Percentiles rank a stretch among this genome's conserved stretches.
These are phyloP conservation scores for Colletotrichum karsti DNA, from an alignment of 2,329 filamentous ascomycete species.

Conservation along the genomic window DNA sequence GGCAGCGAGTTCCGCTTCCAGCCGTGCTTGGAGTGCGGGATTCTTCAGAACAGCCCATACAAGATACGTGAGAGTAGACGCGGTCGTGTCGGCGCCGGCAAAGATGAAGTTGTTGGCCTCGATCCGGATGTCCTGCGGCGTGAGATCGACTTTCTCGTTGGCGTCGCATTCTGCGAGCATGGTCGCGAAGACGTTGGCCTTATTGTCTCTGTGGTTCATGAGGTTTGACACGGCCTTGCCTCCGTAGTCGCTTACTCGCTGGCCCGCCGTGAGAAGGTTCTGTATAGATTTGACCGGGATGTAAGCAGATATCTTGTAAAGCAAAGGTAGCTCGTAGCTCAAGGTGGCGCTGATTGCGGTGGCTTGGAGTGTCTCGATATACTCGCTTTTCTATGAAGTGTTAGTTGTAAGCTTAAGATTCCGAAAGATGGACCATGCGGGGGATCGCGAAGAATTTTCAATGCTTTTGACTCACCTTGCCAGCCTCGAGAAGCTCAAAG, in stretches of 20 bases:
- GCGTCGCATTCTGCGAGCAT: neutral
- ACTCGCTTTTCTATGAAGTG: neutral
- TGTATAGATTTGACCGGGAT: neutral
- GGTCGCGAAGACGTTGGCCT: neutral
- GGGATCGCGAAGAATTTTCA: neutral
- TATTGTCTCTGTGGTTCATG: neutral
- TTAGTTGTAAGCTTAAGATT: neutral
- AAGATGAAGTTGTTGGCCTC: conserved; percentile 55
- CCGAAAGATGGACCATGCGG: neutral
- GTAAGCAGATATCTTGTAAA: neutral
- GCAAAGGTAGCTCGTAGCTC: neutral
- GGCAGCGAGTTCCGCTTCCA: conserved; percentile 43
- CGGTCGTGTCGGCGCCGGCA: conserved; percentile 61
- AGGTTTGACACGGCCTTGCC: neutral
- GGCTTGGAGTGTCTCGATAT: neutral
- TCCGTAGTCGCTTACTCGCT: neutral
- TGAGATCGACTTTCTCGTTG: neutral
- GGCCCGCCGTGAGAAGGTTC: neutral
- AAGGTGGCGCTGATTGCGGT: neutral
- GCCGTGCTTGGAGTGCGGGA: conserved; percentile 36
- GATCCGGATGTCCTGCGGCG: conserved; percentile 41
- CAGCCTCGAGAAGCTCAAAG: conserved; percentile 59
- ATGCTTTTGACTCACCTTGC: conserved; percentile 44
- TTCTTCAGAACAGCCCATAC: conserved; percentile 47
- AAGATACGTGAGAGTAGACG: conserved; percentile 57